Evolutionary conservation across 2,329 filamentous ascomycete genomes (phyloP).

Genomic region (Rugonectria rugulosa): DNA sequence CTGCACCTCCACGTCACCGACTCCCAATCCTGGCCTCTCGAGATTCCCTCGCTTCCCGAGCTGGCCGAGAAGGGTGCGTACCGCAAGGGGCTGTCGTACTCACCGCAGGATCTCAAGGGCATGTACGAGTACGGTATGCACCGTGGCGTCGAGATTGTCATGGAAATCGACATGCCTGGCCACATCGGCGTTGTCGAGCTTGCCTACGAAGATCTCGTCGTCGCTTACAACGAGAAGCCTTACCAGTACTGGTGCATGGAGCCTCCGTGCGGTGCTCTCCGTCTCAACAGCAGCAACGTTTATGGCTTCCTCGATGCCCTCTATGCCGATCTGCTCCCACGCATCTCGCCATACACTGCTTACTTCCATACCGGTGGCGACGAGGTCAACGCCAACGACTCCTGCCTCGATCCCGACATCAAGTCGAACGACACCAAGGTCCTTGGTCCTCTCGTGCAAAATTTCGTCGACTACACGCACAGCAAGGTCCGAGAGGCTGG

Average conservation of each 20-base stretch:
- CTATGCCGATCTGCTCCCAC: constrained; percentile 78
- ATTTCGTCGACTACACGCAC: constrained; percentile 76
- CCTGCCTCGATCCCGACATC: constrained; percentile 74
- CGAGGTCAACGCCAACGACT: constrained; percentile 77
- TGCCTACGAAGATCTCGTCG: constrained; percentile 62
- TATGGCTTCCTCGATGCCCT: constrained; percentile 75
- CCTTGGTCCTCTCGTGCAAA: constrained; percentile 78
- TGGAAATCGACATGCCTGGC: constrained; percentile 70
- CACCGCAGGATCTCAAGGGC: constrained; percentile 65
- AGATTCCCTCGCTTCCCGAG: constrained; percentile 75
- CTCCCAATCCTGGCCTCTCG: constrained; percentile 85
- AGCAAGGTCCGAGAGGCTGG: constrained; percentile 67
- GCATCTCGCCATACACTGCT: constrained; percentile 71
- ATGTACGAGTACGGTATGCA: constrained; percentile 76
- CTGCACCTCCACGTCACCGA: constrained; percentile 85
- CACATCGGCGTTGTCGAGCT: constrained; percentile 62
- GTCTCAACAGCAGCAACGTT: constrained; percentile 76
- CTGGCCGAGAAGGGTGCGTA: constrained; percentile 80
- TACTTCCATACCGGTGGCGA: constrained; percentile 91
- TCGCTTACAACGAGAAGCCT: constrained; percentile 61
- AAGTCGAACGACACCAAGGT: constrained; percentile 69
- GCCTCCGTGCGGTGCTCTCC: constrained; percentile 74
- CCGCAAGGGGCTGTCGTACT: constrained; percentile 71
- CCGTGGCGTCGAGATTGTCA: constrained; percentile 65
- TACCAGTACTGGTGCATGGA: constrained; percentile 68